Base-by-base conservation (phyloP, 345 rosid genomes). In the Barbarea vulgaris region DNA sequence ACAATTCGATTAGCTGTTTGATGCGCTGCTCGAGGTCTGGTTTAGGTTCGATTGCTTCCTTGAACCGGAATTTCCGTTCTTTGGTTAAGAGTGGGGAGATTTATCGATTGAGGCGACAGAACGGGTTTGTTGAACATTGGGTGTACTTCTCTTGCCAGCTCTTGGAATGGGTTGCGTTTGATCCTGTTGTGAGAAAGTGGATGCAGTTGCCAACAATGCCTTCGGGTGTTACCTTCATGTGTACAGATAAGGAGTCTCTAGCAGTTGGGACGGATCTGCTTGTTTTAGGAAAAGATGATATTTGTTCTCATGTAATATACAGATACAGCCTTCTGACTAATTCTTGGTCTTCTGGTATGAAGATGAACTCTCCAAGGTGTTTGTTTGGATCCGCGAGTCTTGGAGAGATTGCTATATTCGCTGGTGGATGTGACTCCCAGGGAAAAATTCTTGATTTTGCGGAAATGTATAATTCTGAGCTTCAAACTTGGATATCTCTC, bases 211-310 rank as follows among this genome's bases (percentile, higher is more conserved):
- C 98, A 4, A 76, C 80, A 47, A 93, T 91, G 90, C 79, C 89
- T 79, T 84, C 85, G 3, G 85, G 87, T 34, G 96, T 85, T 6
- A 86, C 84, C 78, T 90, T 89, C 73, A 89, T 81, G 84, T 87
- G 84, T 55, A 85, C 93, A 0, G 98, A 93, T 67, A 90, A 89
- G 80, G 98, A 93, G 77, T 93, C 98, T 24, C 74, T 93, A 78
- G 98, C 97, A 24, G 98, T 93, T 75, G 98, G 98, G 24, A 93
- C 98, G 1, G 96, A 93, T 53, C 89, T 93, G 28, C 97, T 93
- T 46, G 98, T 93, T 22, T 88, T 93, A 73, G 94, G 96, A 12
- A 85, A 84, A 84, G 95, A 88, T 51, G 93, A 77, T 74, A 80
- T 84, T 27, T 79, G 74, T 56, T 69, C 89, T 55, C 84, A 91